Base-by-base conservation (phyloP, 768 basidiomycete genomes). In the Crepidotus variabilis region DNA sequence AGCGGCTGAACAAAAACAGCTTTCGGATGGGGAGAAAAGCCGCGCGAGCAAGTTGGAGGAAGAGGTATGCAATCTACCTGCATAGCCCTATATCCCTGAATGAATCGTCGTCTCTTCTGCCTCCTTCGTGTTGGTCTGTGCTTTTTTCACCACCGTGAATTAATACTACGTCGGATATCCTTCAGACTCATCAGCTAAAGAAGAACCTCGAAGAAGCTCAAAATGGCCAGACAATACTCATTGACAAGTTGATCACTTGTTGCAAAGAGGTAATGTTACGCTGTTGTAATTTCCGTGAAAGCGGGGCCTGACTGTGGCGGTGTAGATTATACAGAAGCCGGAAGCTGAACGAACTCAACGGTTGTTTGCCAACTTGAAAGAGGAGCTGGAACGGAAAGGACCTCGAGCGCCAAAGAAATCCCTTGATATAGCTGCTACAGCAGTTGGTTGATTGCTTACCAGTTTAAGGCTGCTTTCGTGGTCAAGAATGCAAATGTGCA, bases 261-360 rank as follows among this genome's bases (percentile, higher is more conserved):
- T 93, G 90, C 77, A 90, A 90, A 78, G 91, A 92, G 83, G 91
- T 91, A 63, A 69, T 50, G 22, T 43, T 21, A 18, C 22, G 24
- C n/a, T 55, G n/a, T 50, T 24, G 2, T 20, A 11, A 13, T 13
- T 22, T 32, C 21, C 23, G 3, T 13, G 16, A 18, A 6, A 49
- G 18, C 2, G 11, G 16, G 21, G 49, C n/a, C 18, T 50, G 39
- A 49, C 24, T 16, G 21, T 21, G 21, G 22, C 50, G 34, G 51
- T 39, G 64, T 52, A 73, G 69, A 69, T 72, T 56, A 67, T 71
- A 61, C 71, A 72, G 70, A 74, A 93, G 87, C 90, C 91, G 24
- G 90, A 88, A 61, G 85, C 88, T 35, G 92, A 92, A 63, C 83
- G 88, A 47, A 90, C 88, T 51, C 90, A 92, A 65, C 86, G 89